Conservation (phyloP, 352 stramenopile species). For the Globisporangium cystogenes region DNA sequence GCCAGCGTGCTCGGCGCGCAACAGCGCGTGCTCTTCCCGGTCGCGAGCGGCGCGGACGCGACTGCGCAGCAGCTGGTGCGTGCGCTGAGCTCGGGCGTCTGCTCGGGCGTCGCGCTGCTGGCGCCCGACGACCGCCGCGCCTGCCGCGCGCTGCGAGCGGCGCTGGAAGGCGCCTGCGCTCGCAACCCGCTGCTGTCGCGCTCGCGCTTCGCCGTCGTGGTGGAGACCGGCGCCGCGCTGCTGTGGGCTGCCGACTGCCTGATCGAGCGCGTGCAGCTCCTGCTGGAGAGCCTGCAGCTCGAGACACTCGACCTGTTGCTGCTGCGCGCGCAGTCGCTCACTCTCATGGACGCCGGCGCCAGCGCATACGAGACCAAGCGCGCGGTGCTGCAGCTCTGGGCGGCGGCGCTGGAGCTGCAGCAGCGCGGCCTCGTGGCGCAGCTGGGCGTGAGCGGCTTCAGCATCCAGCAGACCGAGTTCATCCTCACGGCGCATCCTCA, state of each 20-base stretch:
- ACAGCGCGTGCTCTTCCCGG: conserved; percentile 49
- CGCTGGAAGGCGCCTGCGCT: conserved; percentile 19
- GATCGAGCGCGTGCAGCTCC: conserved; percentile 18
- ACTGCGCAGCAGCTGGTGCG: conserved; percentile 23
- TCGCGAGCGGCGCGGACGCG: conserved; percentile 15
- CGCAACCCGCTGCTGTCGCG: conserved; percentile 26
- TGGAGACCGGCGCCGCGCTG: conserved; percentile 11
- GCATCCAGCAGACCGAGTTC: conserved; percentile 54
- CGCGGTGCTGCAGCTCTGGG: conserved; percentile 38
- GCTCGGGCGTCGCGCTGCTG: conserved; percentile 27
- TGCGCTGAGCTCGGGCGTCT: conserved; percentile 26
- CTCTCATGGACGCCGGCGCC: not conserved
- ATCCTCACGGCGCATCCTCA: conserved; percentile 26
- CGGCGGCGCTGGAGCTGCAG: conserved; percentile 30
- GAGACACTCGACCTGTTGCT: conserved; percentile 40
- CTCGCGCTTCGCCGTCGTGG: conserved; percentile 22
- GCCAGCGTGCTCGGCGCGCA: conserved; percentile 27
- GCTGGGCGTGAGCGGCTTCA: conserved; percentile 43
- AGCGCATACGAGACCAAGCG: conserved; percentile 32
- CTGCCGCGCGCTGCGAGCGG: conserved; percentile 20
- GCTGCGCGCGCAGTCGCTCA: conserved; percentile 21
- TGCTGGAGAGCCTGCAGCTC: conserved; percentile 26
- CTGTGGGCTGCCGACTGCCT: conserved; percentile 18
- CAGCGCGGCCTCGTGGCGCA: conserved; percentile 24
- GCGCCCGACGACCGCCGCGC: conserved; percentile 20